Percentiles rank a stretch among this genome's conserved stretches.
Conservation (phyloP, 164 flowering plant species). For the Chimonanthus praecox region DNA sequence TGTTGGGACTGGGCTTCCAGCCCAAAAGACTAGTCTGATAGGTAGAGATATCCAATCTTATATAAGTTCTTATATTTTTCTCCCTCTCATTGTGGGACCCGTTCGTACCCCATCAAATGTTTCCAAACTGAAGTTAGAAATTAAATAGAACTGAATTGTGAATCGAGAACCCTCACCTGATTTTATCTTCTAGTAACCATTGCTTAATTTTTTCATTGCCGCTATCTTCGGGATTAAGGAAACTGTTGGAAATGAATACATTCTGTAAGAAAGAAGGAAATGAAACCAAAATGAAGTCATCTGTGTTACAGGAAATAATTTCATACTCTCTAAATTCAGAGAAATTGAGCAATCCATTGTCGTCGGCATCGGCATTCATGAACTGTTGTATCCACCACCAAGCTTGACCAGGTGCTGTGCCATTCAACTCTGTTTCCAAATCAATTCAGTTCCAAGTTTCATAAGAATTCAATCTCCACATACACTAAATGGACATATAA, state of each 20-base stretch:
- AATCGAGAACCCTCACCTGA: slow-evolving; percentile 24
- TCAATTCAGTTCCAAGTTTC: background rate
- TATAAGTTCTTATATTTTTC: too few species aligned
- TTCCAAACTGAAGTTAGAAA: too few species aligned
- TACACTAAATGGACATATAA: background rate
- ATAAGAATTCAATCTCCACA: background rate
- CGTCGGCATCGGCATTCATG: slow-evolving; percentile 48
- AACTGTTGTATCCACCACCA: slow-evolving; percentile 67
- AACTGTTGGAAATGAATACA: slow-evolving; percentile 26
- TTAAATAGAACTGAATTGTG: too few species aligned
- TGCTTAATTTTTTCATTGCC: slow-evolving; percentile 30
- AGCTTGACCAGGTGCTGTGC: slow-evolving; percentile 39
- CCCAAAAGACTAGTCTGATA: too few species aligned
- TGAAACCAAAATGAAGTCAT: background rate
- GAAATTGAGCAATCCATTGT: slow-evolving; percentile 33
- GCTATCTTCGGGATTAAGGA: slow-evolving; percentile 68
- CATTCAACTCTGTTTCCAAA: slow-evolving; percentile 29
- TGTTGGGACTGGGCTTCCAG: too few species aligned
- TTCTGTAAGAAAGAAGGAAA: background rate
- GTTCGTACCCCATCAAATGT: too few species aligned
- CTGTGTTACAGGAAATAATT: background rate
- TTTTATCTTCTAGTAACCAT: slow-evolving; percentile 47
- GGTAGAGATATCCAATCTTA: too few species aligned
- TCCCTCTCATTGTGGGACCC: too few species aligned
- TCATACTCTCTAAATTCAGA: slow-evolving; percentile 52